Evolutionary conservation across 371 early-diverging fungal genomes (phyloP).

Genomic region (Syncephalastrum monosporum): DNA sequence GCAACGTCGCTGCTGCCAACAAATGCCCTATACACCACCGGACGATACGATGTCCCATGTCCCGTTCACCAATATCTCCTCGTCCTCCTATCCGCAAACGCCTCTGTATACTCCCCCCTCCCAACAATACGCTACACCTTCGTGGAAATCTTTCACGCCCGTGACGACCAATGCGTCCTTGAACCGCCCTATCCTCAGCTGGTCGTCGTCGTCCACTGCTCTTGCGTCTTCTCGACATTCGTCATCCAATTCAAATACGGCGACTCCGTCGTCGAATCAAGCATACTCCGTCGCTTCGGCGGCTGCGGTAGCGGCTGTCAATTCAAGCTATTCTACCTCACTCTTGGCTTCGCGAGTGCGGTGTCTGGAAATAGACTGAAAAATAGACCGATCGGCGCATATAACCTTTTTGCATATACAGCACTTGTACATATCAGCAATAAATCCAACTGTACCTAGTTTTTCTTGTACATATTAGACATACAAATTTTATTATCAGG

Average conservation of each 20-base stretch:
- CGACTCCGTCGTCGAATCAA: slow-evolving; percentile 5
- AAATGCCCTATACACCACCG: slow-evolving; percentile 21
- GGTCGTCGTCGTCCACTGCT: slow-evolving; percentile 24
- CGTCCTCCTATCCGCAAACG: slow-evolving; percentile 12
- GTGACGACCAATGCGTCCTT: slow-evolving; percentile 7
- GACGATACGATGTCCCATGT: slow-evolving; percentile 9
- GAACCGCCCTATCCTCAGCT: slow-evolving; percentile 43
- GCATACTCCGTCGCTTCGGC: slow-evolving; percentile 13
- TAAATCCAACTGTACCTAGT: not conserved
- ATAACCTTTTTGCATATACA: slow-evolving; percentile 2
- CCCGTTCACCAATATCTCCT: slow-evolving; percentile 1
- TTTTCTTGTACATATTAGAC: slow-evolving; percentile 5
- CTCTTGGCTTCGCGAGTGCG: slow-evolving; percentile 18
- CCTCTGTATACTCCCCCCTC: slow-evolving; percentile 13
- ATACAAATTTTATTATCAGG: too few relatives aligned
- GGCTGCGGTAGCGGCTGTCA: slow-evolving; percentile 16
- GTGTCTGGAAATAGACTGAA: slow-evolving; percentile 26
- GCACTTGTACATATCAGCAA: slow-evolving; percentile 6
- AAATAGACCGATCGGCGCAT: slow-evolving; percentile 5
- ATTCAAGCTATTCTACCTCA: slow-evolving; percentile 16
- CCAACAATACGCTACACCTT: slow-evolving; percentile 6
- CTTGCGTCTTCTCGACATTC: slow-evolving; percentile 15
- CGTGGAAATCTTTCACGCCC: not conserved
- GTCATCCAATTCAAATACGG: not conserved
- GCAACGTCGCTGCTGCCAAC: slow-evolving; percentile 4